phyloP scores from a whole-genome alignment of 2,329 filamentous ascomycete genomes.

The Pseudophaeomoniella oleicola region DNA sequence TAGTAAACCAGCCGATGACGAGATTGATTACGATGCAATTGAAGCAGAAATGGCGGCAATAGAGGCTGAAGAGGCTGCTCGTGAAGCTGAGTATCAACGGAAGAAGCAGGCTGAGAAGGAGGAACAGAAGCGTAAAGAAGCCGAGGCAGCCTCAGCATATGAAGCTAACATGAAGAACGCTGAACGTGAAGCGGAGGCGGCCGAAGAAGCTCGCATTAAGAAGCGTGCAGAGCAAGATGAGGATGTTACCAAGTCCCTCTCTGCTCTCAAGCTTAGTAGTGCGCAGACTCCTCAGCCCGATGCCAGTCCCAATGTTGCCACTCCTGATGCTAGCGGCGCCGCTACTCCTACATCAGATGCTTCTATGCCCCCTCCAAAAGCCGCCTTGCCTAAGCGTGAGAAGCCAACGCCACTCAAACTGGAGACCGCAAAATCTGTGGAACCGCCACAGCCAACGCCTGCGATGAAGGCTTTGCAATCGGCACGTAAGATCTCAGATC shows the following conservation, averaged over 20 bases:
- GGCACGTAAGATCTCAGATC: conserved; percentile 70
- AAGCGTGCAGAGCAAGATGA: conserved; percentile 22
- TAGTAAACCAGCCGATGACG: conserved; percentile 20
- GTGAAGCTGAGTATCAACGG: conserved; percentile 40
- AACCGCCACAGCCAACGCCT: conserved; percentile 84
- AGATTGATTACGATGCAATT: conserved; percentile 31
- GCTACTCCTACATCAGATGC: conserved; percentile 30
- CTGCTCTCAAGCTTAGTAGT: conserved; percentile 27
- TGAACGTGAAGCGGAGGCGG: conserved; percentile 32
- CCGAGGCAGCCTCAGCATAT: conserved; percentile 27
- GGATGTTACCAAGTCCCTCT: conserved; percentile 23
- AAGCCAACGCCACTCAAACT: conserved; percentile 87
- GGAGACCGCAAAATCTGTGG: conserved; percentile 69
- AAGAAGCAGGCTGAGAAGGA: conserved; percentile 67
- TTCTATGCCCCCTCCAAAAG: conserved; percentile 37
- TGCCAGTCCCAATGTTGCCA: conserved; percentile 18
- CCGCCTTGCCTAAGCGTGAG: conserved; percentile 45
- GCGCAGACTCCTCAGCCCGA: conserved; percentile 17
- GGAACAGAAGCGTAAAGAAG: conserved; percentile 28
- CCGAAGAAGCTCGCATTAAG: conserved; percentile 27
- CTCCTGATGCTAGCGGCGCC: conserved; percentile 27
- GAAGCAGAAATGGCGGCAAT: conserved; percentile 31
- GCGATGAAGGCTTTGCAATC: conserved; percentile 88
- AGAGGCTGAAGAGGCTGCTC: conserved; percentile 30
- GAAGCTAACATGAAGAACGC: conserved; percentile 33